Conservation (phyloP, 306 rosid genomes). For the Oemleria cerasiformis region DNA sequence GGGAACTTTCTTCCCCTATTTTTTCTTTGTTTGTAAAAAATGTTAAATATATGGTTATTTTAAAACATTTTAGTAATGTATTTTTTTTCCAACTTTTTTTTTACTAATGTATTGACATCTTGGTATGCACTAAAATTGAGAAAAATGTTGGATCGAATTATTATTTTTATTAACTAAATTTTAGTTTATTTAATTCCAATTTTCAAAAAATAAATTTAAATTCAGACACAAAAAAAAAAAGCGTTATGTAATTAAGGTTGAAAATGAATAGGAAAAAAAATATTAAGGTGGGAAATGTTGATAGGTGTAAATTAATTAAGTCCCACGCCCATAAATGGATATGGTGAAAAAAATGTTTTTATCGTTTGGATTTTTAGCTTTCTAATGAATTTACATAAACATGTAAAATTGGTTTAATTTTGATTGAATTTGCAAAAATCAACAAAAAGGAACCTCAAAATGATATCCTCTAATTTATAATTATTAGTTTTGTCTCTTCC, state of each 20-base stretch:
- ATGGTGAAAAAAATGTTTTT: background rate
- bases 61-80: background rate
- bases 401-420: too few relatives aligned
- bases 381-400: too few relatives aligned
- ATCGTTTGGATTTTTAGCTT: background rate
- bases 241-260: too few relatives aligned
- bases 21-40: background rate
- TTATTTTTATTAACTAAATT: too few relatives aligned
- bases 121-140: background rate
- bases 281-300: background rate
- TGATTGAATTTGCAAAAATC: background rate
- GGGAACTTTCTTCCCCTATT: background rate
- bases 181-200: too few relatives aligned
- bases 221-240: too few relatives aligned
- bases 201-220: too few relatives aligned
- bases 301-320: background rate
- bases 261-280: too few relatives aligned
- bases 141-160: background rate
- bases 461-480: background rate
- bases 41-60: background rate
- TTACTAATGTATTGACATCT: too few relatives aligned
- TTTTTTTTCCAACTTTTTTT: too few relatives aligned
- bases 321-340: conserved; percentile 4
- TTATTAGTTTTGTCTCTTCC: background rate
- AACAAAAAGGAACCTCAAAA: background rate